These are phyloP conservation scores for Helichrysum umbraculigerum DNA, from an alignment of 129 eudicot species.

Conservation along the genomic window DNA sequence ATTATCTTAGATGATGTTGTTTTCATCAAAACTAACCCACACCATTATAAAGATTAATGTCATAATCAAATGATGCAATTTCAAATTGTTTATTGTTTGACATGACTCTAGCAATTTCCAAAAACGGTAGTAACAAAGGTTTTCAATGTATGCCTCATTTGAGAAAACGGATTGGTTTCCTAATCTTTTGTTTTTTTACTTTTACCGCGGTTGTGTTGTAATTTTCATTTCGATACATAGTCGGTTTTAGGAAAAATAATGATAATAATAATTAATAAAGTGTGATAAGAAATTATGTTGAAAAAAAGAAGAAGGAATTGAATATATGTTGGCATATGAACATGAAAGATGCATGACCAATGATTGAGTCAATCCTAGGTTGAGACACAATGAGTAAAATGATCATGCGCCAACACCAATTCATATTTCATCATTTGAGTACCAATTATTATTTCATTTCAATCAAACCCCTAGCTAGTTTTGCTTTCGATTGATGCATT, in stretches of 20 bases:
- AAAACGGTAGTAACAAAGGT: background rate
- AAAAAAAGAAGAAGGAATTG: background rate
- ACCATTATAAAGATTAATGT: background rate
- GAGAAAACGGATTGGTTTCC: background rate
- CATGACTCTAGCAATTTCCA: background rate
- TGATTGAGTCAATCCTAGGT: conserved; percentile 52
- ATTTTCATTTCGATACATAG: background rate
- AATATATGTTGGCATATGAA: conserved; percentile 18
- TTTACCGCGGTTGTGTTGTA: background rate
- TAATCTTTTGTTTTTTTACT: background rate
- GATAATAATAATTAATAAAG: background rate
- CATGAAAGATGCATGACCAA: conserved; percentile 23
- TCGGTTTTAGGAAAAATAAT: too few species aligned
- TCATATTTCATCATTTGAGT: conserved; percentile 20
- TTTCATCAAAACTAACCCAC: background rate
- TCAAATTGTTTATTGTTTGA: conserved; percentile 12
- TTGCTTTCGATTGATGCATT: background rate
- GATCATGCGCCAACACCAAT: conserved; percentile 40
- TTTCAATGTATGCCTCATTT: background rate
- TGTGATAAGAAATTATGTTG: background rate
- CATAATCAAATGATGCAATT: background rate
- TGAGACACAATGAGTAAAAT: conserved; percentile 41
- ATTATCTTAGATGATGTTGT: conserved; percentile 8
- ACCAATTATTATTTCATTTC: conserved; percentile 24
- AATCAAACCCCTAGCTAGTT: conserved; percentile 24